A percentile compares a stretch with the other conserved stretches of the same genome.
Evolutionary conservation across 306 rosid species (phyloP).

Genomic region (Vigna reflexopilosa): DNA sequence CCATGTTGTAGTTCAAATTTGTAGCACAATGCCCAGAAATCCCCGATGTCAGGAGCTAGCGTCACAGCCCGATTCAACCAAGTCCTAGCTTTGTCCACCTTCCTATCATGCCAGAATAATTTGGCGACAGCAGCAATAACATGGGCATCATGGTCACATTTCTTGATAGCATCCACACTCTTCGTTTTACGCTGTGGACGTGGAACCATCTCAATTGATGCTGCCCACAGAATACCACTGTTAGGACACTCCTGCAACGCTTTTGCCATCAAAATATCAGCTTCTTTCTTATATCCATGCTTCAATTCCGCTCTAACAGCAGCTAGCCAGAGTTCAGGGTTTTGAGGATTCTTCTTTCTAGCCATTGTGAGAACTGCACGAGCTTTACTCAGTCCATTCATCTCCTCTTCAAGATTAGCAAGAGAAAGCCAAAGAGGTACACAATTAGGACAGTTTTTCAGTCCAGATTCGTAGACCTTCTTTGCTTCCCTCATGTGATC

Average conservation of each 20-base stretch:
- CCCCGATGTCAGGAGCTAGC: conserved; percentile 91
- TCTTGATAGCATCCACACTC: conserved; percentile 90
- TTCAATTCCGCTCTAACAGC: conserved; percentile 84
- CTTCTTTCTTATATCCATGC: conserved; percentile 85
- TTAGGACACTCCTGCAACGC: conserved; percentile 90
- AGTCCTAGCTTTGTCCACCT: conserved; percentile 90
- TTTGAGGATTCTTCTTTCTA: conserved; percentile 87
- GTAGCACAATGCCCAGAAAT: conserved; percentile 87
- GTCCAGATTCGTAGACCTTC: conserved; percentile 78
- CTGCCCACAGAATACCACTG: conserved; percentile 91
- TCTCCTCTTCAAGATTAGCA: conserved; percentile 89
- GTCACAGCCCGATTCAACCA: conserved; percentile 93
- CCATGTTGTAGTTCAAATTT: conserved; percentile 96
- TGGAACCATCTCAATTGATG: conserved; percentile 92
- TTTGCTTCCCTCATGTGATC: conserved; percentile 73
- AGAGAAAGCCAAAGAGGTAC: conserved; percentile 87
- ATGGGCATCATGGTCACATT: conserved; percentile 91
- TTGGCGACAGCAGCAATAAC: conserved; percentile 88
- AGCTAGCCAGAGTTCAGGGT: conserved; percentile 94
- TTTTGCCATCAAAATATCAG: conserved; percentile 92
- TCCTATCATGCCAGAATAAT: conserved; percentile 87
- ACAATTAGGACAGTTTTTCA: conserved; percentile 73
- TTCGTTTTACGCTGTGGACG: conserved; percentile 89
- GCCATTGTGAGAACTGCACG: conserved; percentile 93
- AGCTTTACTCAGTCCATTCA: conserved; percentile 84